A percentile compares a stretch with the other conserved stretches of the same genome.
Evolutionary conservation across 2,329 filamentous ascomycete genomes (phyloP).

Genomic region (Shiraia sp.): DNA sequence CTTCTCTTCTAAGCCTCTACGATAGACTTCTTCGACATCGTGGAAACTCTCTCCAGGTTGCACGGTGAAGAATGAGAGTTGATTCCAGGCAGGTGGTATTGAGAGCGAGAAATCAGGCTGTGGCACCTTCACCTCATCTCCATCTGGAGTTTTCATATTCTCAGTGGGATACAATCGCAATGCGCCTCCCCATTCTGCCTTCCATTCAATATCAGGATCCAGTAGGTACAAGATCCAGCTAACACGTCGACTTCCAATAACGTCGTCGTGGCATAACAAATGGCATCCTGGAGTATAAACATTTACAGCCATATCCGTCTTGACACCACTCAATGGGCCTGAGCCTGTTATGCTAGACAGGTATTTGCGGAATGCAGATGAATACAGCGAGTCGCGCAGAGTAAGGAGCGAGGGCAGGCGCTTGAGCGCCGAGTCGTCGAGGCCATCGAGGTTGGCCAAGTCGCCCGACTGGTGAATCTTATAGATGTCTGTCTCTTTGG

Average conservation of each 20-base stretch:
- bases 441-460: conserved; percentile 91
- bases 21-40: conserved; percentile 97
- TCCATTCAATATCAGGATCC: conserved; percentile 88
- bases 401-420: conserved; percentile 87
- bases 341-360: conserved; percentile 83
- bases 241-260: conserved; percentile 93
- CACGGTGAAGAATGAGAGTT: conserved; percentile 96
- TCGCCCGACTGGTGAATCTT: conserved; percentile 99
- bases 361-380: conserved; percentile 83
- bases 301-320: conserved; percentile 99
- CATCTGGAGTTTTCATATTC: conserved; percentile 67
- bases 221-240: conserved; percentile 97
- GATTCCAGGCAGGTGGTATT: conserved; percentile 95
- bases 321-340: conserved; percentile 84
- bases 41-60: conserved; percentile 99
- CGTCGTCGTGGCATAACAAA: conserved; percentile 95
- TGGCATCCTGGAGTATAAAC: conserved; percentile 97
- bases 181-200: conserved; percentile 89
- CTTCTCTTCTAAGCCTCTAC: conserved; percentile 63
- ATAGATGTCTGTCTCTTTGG: conserved; percentile 99
- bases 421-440: conserved; percentile 81
- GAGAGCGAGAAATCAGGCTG: conserved; percentile 75
- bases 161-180: conserved; percentile 80
- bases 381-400: conserved; percentile 95
- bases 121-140: conserved; percentile 77